Evolutionary conservation across 1,139 yeast species (phyloP).

Genomic region (Pichia sp.): DNA sequence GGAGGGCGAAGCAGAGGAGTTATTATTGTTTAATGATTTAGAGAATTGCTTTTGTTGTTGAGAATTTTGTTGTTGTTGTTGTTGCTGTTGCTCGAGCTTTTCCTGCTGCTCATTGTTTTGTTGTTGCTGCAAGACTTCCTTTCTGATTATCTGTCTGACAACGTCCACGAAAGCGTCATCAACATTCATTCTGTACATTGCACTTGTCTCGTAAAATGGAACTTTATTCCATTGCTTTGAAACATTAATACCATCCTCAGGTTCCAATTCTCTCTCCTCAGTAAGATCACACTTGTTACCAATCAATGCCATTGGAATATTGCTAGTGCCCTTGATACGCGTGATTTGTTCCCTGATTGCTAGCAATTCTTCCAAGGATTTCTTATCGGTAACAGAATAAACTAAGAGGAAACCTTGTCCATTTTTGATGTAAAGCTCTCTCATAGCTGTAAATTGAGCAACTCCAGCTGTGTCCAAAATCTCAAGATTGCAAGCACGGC

Average conservation of each 20-base stretch:
- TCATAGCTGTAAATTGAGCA: constrained; percentile 93
- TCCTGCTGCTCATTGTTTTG: constrained; percentile 5
- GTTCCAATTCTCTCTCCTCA: constrained; percentile 73
- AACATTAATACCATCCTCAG: constrained; percentile 73
- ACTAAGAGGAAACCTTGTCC: constrained; percentile 88
- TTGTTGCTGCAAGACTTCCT: constrained; percentile 40
- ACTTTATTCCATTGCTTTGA: constrained; percentile 67
- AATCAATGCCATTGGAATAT: constrained; percentile 66
- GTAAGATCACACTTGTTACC: constrained; percentile 79
- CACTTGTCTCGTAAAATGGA: constrained; percentile 87
- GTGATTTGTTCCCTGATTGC: constrained; percentile 78
- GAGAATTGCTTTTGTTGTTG: no score
- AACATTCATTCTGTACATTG: constrained; percentile 88
- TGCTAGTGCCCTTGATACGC: constrained; percentile 73
- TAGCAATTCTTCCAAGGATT: constrained; percentile 72
- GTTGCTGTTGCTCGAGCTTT: not conserved
- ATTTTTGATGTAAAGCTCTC: constrained; percentile 90
- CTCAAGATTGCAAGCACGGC: constrained; percentile 85
- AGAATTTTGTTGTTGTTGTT: not conserved
- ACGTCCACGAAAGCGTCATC: constrained; percentile 69
- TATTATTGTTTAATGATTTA: no score
- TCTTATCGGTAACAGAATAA: constrained; percentile 73
- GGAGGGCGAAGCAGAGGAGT: no score
- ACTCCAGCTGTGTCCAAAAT: constrained; percentile 97
- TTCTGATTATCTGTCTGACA: constrained; percentile 68